Base-by-base conservation (phyloP, 1,284 basidiomycete genomes). In the Microstroma glucosiphilum region DNA sequence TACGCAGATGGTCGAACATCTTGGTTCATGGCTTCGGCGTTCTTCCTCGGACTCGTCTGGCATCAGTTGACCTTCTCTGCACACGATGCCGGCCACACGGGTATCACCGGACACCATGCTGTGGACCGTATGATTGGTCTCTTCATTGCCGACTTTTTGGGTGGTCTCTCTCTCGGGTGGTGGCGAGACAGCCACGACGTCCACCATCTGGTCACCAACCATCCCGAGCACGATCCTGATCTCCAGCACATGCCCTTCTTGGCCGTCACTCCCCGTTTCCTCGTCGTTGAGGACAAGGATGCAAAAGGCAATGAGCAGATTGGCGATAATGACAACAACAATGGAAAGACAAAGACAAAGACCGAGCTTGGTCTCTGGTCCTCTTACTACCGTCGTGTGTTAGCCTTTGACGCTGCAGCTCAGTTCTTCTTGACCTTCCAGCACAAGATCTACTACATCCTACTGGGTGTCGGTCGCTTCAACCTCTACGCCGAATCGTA, bases 131-230 rank as follows among this genome's bases (percentile, higher is more conserved):
- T 91, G 56, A 82, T 94, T 59, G 89, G 86, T 21, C 91, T 89
- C 62, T 77, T 88, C n/a, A 83, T 94, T 60, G 89, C 91, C 0
- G 85, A 92, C 80, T 91, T 89, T 74, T 83, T 94, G 59, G 93
- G 94, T 21, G 94, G 94, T 1, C 82, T 99, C 59, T 94, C 91
- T 77, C 85, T 96, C 42, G 89, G 91, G 46, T 99, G 94, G 96
- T 99, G 94, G 94, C 91, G 92, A 62, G 86, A 96, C 80, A 97
- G 96, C 78, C 94, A 98, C 80, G 96, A 98, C 74, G 87, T 96
- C 57, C 94, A 98, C 82, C 94, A 98, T 82, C 84, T 97, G 58
- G 91, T 97, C 61, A 91, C 94, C 40, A 98, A 98, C 76, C 92
- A 97, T 75, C 92, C 92, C 2, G 89, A 94, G 63, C 96, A 99